phyloP scores from a whole-genome alignment of 179 eudicot species.

The Amaranthus tricolor region DNA sequence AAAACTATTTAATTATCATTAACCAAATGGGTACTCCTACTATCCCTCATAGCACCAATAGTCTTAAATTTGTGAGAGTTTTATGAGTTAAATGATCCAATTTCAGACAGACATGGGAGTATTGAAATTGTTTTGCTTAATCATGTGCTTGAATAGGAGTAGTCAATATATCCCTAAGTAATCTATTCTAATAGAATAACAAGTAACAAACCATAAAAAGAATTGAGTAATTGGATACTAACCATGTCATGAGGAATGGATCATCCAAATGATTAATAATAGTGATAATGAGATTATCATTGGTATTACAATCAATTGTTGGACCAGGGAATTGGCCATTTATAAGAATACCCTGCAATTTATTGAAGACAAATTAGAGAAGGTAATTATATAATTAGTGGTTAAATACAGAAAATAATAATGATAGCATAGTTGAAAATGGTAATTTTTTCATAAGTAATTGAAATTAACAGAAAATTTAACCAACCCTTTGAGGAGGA shows the following conservation, averaged over 20 bases:
- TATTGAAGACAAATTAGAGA: slow-evolving; percentile 15
- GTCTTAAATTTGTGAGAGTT: too few relatives aligned
- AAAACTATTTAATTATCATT: too few relatives aligned
- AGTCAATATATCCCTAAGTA: too few relatives aligned
- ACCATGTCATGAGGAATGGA: slow-evolving; percentile 89
- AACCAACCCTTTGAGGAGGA: slow-evolving; percentile 49
- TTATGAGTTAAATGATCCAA: too few relatives aligned
- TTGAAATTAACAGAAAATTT: too few relatives aligned
- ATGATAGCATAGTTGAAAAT: not conserved
- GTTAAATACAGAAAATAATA: not conserved
- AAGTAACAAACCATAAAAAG: too few relatives aligned
- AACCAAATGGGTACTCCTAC: too few relatives aligned
- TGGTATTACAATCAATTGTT: slow-evolving; percentile 50
- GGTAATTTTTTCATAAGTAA: not conserved
- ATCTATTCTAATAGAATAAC: not conserved
- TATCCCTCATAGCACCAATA: too few relatives aligned
- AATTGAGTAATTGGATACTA: slow-evolving; percentile 21
- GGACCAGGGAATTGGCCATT: slow-evolving; percentile 92
- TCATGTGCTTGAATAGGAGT: too few relatives aligned
- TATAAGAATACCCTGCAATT: slow-evolving; percentile 61
- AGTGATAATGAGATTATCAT: slow-evolving; percentile 64
- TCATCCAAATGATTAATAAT: slow-evolving; percentile 66
- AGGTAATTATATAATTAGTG: not conserved
- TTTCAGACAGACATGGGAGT: too few relatives aligned
- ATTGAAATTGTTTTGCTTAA: too few relatives aligned